phyloP scores from a whole-genome alignment of 2,329 filamentous ascomycete species.

The Penicillium sp. region DNA sequence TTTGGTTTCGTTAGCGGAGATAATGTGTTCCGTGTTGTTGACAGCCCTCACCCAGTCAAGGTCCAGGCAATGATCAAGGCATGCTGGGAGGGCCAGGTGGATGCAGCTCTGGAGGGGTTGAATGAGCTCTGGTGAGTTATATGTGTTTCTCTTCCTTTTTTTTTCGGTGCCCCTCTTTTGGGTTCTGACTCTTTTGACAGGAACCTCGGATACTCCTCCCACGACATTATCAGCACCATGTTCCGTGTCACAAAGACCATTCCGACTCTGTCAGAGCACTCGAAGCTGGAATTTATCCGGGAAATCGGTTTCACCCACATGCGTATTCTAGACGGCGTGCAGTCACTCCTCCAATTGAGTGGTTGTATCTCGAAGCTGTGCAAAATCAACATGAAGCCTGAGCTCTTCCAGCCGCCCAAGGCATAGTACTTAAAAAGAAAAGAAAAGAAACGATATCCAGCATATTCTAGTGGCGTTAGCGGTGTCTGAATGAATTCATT shows the following conservation, averaged over 20 bases:
- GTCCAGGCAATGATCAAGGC: slow-evolving; percentile 98
- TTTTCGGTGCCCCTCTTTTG: neutral
- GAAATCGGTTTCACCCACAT: slow-evolving; percentile 99
- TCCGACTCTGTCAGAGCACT: slow-evolving; percentile 86
- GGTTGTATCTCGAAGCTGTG: slow-evolving; percentile 89
- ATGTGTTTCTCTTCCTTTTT: neutral
- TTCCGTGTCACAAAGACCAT: slow-evolving; percentile 98
- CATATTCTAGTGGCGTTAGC: slow-evolving; percentile 33
- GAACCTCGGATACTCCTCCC: slow-evolving; percentile 92
- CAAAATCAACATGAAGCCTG: slow-evolving; percentile 95
- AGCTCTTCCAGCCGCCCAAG: slow-evolving; percentile 66
- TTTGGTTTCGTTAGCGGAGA: slow-evolving; percentile 98
- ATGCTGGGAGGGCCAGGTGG: slow-evolving; percentile 89
- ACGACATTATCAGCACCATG: slow-evolving; percentile 99
- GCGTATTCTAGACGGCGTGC: slow-evolving; percentile 97
- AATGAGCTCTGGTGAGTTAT: slow-evolving; percentile 85
- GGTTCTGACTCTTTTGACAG: slow-evolving; percentile 35
- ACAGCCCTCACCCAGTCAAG: slow-evolving; percentile 96
- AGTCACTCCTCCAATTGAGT: slow-evolving; percentile 90
- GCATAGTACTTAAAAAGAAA: slow-evolving; percentile 22
- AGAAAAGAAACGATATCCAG: slow-evolving; percentile 14
- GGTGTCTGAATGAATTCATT: slow-evolving; percentile 20
- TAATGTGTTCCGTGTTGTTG: slow-evolving; percentile 97
- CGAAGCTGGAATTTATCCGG: slow-evolving; percentile 96
- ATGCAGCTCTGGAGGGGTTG: slow-evolving; percentile 81